These are phyloP conservation scores for Coniferiporia weirii DNA, from an alignment of 1,284 basidiomycete genomes.

Conservation along the genomic window DNA sequence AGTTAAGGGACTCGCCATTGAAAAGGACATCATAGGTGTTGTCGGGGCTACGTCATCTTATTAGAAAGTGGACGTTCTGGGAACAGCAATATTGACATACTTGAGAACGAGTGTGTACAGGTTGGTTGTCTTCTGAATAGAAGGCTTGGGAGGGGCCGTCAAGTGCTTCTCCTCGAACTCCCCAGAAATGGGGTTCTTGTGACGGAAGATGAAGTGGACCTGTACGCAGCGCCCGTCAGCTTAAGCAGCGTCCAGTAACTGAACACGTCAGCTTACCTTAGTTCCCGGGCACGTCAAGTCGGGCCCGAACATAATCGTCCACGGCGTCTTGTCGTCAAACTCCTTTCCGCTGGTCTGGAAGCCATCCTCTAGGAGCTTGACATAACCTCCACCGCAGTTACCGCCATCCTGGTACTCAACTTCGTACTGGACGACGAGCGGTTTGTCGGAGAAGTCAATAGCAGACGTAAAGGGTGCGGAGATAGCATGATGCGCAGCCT, in stretches of 20 bases:
- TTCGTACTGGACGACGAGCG: conserved; percentile 97
- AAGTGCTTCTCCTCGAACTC: conserved; percentile 98
- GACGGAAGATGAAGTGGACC: conserved; percentile 98
- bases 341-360: conserved; percentile 90
- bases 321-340: conserved; percentile 96
- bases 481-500: conserved; percentile 95
- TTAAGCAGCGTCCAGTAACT: neutral
- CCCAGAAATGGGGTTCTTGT: conserved; percentile 87
- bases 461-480: conserved; percentile 83
- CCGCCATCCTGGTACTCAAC: conserved; percentile 99
- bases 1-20: conserved; percentile 80
- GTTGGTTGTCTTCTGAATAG: conserved; percentile 85
- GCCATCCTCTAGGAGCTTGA: conserved; percentile 93
- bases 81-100: conserved; percentile 40
- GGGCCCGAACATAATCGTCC: conserved; percentile 95
- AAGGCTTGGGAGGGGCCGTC: conserved; percentile 73
- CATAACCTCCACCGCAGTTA: conserved; percentile 98
- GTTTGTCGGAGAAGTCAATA: conserved; percentile 82
- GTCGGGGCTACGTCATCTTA: conserved; percentile 61
- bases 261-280: conserved; percentile 46
- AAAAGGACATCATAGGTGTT: conserved; percentile 92
- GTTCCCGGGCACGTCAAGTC: conserved; percentile 84
- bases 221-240: conserved; percentile 27
- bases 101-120: conserved; percentile 91
- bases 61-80: conserved; percentile 5